Evolutionary conservation across 2,329 filamentous ascomycete species (phyloP), one percentile per base, ranked within the genome.

Genomic region (Bipolaris victoriae): DNA sequence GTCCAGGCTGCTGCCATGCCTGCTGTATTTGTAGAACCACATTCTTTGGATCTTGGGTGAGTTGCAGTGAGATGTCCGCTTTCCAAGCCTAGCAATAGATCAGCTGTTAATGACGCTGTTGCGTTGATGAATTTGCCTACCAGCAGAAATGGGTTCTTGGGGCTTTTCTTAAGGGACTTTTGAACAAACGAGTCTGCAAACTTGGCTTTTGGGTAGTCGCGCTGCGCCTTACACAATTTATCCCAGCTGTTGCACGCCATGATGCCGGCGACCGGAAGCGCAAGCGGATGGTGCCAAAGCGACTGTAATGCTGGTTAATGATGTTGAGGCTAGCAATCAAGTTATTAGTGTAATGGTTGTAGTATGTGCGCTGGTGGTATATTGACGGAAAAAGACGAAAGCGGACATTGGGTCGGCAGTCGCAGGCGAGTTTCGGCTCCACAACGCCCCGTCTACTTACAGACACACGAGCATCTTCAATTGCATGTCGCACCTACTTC

Each of bases 181-280:
- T 62, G 61, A 24, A 72, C 69, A 39, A 74, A 70, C 20, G 66
- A 63, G 18, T 71, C 60, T 41, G 74, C 75, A 49, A 70, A 69
- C 62, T 75, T 76, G 36, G 72, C 64, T 58, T 71, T 75, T 13
- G 71, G 65, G 47, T 70, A 70, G 40, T 74, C 71, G 33, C 67
- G 68, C 58, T 68, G 67, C 31, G 70, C 66, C 49, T 70, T 75
- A 10, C 56, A 49, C 29, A 75, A 62, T 54, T 70, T 75, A 15
- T 76, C 73, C 69, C 70, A 75, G 49, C 39, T 65, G 57, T 75
- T 73, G 50, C 68, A 67, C 35, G 74, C 70, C 74, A 76, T 76
- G 37, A 26, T 49, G 48, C 51, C 49, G 41, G 46, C 29, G 35
- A 43, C 37, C 33, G 18, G 15, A 45, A 31, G 36, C 26, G 40